Evolutionary conservation across 2,329 filamentous ascomycete species (phyloP).

Genomic region (Botrytis porri): DNA sequence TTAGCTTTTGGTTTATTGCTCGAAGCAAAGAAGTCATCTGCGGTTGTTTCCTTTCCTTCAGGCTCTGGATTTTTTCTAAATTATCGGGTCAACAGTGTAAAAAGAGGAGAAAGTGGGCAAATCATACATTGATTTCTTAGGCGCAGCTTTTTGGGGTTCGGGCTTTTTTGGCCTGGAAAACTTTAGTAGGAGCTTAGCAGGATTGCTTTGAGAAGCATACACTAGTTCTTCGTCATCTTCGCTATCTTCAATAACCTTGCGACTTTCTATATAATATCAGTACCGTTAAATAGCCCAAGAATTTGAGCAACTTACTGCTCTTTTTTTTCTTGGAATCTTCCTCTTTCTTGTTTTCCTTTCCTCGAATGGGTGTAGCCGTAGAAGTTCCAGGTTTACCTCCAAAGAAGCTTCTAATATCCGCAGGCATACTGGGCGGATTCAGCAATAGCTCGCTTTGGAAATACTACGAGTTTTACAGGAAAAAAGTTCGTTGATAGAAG

Average conservation of each 20-base stretch:
- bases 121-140: conserved; percentile 56
- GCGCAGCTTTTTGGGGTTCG: conserved; percentile 54
- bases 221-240: conserved; percentile 63
- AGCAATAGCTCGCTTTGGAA: not conserved
- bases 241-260: conserved; percentile 77
- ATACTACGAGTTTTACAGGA: not conserved
- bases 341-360: conserved; percentile 41
- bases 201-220: conserved; percentile 30
- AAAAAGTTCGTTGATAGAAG: not conserved
- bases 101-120: no score
- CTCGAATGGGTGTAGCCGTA: conserved; percentile 51
- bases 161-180: conserved; percentile 41
- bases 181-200: conserved; percentile 27
- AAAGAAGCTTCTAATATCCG: conserved; percentile 89
- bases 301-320: conserved; percentile 29
- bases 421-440: conserved; percentile 62
- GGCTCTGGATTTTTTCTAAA: conserved; percentile 35
- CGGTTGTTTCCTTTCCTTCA: conserved; percentile 37
- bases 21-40: conserved; percentile 39
- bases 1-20: conserved; percentile 35
- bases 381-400: conserved; percentile 56
- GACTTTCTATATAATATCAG: conserved; percentile 43
- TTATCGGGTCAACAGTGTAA: not conserved
- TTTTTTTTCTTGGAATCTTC: conserved; percentile 37
- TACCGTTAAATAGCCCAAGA: conserved; percentile 9